A percentile compares a stretch with the other conserved stretches of the same genome.
Evolutionary conservation across 192 early-diverging fungal genomes (phyloP).

Genomic region (Martensiomyces pterosporus): DNA sequence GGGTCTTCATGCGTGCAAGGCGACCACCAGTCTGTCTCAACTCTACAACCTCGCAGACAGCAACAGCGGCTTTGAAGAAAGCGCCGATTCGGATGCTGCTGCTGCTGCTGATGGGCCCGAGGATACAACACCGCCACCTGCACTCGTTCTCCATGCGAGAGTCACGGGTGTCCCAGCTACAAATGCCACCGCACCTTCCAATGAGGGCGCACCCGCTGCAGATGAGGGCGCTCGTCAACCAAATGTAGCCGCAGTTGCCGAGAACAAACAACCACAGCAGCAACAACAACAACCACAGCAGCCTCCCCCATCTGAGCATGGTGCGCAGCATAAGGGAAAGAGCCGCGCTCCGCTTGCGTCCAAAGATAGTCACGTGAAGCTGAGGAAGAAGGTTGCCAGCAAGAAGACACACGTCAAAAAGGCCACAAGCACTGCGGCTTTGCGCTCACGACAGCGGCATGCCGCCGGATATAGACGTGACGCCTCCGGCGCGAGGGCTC

Average conservation of each 20-base stretch:
- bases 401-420: slow-evolving; percentile 34
- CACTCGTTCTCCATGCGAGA: too few relatives aligned
- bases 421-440: slow-evolving; percentile 29
- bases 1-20: slow-evolving; percentile 37
- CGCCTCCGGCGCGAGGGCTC: background rate
- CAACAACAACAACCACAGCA: too few relatives aligned
- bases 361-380: slow-evolving; percentile 10
- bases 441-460: slow-evolving; percentile 29
- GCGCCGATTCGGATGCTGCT: background rate
- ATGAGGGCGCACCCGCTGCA: background rate
- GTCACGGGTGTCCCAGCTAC: too few relatives aligned
- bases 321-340: slow-evolving; percentile 7
- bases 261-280: too few relatives aligned
- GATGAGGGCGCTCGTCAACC: background rate
- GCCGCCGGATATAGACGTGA: slow-evolving; percentile 15
- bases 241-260: background rate
- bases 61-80: slow-evolving; percentile 2
- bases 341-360: background rate
- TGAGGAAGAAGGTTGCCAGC: slow-evolving; percentile 15
- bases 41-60: slow-evolving; percentile 8
- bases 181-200: background rate
- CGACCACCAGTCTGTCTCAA: slow-evolving; percentile 38
- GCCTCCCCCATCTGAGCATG: too few relatives aligned
- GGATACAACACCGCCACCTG: too few relatives aligned
- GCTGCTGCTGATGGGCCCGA: background rate